A percentile compares a stretch with the other conserved stretches of the same genome.
phyloP scores from a whole-genome alignment of 441 rosid species.

The Populus hybrid region DNA sequence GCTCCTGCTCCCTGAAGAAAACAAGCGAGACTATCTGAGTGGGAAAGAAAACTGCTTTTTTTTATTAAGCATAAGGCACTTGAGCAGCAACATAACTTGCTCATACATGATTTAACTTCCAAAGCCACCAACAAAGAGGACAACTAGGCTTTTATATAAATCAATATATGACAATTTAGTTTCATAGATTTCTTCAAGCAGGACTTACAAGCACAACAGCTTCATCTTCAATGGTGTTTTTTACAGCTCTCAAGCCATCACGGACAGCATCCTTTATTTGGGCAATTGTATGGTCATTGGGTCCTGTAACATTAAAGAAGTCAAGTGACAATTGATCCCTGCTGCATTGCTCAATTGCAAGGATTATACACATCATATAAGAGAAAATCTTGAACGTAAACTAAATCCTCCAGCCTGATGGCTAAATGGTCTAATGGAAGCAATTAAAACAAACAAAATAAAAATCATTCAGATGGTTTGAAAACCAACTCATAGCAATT shows the following conservation, averaged over 20 bases:
- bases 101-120: background rate
- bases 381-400: background rate
- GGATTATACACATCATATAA: background rate
- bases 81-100: background rate
- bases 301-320: slow-evolving; percentile 46
- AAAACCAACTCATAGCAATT: background rate
- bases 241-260: slow-evolving; percentile 90
- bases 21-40: background rate
- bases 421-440: background rate
- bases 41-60: background rate
- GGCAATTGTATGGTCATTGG: slow-evolving; percentile 95
- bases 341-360: background rate
- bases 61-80: background rate
- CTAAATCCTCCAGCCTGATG: background rate
- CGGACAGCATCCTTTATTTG: slow-evolving; percentile 97
- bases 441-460: background rate
- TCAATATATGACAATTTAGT: background rate
- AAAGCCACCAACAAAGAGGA: background rate
- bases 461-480: background rate
- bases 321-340: background rate
- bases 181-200: background rate
- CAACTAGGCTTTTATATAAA: background rate
- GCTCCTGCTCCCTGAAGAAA: slow-evolving; percentile 86
- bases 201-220: slow-evolving; percentile 74
- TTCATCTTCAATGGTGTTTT: slow-evolving; percentile 94